These are phyloP conservation scores for Ceratobasidium sp. DNA, from an alignment of 1,284 basidiomycete genomes.

Conservation along the genomic window DNA sequence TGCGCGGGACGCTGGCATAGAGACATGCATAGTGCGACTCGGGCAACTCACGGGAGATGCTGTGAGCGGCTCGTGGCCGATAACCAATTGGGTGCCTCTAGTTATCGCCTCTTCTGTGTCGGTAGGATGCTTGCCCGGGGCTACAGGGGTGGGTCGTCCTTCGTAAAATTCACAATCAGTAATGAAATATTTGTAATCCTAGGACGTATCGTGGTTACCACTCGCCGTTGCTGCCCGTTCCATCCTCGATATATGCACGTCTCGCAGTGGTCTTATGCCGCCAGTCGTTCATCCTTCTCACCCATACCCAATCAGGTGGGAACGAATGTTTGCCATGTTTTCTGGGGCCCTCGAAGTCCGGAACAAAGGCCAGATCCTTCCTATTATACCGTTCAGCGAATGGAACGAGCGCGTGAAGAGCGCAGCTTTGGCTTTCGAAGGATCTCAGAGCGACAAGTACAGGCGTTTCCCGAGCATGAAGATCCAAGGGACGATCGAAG, in stretches of 20 bases:
- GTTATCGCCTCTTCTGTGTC: slow-evolving; percentile 34
- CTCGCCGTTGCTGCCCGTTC: slow-evolving; percentile 16
- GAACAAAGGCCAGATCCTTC: background rate
- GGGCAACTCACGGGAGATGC: slow-evolving; percentile 45
- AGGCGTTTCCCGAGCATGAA: slow-evolving; percentile 8
- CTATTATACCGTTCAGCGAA: background rate
- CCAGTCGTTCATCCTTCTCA: slow-evolving; percentile 11
- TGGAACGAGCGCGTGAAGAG: slow-evolving; percentile 7
- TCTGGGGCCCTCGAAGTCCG: background rate
- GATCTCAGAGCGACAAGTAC: background rate
- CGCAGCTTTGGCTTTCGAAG: background rate
- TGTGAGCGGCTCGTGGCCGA: slow-evolving; percentile 41
- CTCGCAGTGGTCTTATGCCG: background rate
- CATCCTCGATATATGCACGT: slow-evolving; percentile 10
- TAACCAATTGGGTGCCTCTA: slow-evolving; percentile 42
- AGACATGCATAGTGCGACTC: slow-evolving; percentile 37
- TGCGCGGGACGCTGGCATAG: slow-evolving; percentile 4
- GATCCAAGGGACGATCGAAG: slow-evolving; percentile 5
- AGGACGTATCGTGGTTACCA: slow-evolving; percentile 18
- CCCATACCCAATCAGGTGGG: slow-evolving; percentile 12
- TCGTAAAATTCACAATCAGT: background rate
- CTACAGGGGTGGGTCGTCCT: slow-evolving; percentile 9
- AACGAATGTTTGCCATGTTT: background rate
- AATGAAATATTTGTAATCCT: too few relatives aligned
- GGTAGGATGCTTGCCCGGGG: slow-evolving; percentile 5